Conservation (phyloP, 345 rosid genomes). For the Salix brachista region DNA sequence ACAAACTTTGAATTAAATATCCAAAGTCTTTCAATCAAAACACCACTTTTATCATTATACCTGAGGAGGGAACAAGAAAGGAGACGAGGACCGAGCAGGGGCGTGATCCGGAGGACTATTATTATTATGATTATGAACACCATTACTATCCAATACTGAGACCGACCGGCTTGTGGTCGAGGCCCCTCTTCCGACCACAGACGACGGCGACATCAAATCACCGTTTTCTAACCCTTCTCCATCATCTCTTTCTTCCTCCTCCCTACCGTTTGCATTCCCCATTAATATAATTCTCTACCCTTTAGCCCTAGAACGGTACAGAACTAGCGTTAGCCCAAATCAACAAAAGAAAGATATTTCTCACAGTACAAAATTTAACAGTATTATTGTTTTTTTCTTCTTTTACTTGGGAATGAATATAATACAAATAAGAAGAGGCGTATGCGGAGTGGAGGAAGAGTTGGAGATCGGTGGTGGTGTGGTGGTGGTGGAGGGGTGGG, state of each 20-base stretch:
- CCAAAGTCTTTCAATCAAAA: background rate
- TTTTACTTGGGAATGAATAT: no score
- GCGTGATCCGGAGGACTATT: slow-evolving; percentile 46
- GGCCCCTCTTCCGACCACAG: background rate
- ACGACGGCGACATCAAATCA: background rate
- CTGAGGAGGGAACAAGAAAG: slow-evolving; percentile 70
- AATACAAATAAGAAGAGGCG: background rate
- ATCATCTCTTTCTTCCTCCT: slow-evolving; percentile 41
- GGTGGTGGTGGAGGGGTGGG: no score
- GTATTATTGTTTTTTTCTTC: background rate
- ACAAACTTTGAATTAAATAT: background rate
- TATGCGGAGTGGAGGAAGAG: background rate
- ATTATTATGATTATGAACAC: background rate
- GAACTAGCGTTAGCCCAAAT: background rate
- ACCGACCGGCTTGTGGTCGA: background rate
- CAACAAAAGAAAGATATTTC: background rate
- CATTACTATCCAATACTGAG: background rate
- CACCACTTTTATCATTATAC: slow-evolving; percentile 21
- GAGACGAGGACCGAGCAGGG: slow-evolving; percentile 57
- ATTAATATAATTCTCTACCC: slow-evolving; percentile 24
- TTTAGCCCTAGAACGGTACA: background rate
- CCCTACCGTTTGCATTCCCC: slow-evolving; percentile 87
- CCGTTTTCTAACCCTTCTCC: slow-evolving; percentile 28
- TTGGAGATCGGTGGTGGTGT: no score
- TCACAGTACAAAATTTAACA: background rate